Percentiles rank a stretch among this genome's conserved stretches.
Evolutionary conservation across 495 filamentous ascomycete species (phyloP).

Genomic region (Neurospora sp.): DNA sequence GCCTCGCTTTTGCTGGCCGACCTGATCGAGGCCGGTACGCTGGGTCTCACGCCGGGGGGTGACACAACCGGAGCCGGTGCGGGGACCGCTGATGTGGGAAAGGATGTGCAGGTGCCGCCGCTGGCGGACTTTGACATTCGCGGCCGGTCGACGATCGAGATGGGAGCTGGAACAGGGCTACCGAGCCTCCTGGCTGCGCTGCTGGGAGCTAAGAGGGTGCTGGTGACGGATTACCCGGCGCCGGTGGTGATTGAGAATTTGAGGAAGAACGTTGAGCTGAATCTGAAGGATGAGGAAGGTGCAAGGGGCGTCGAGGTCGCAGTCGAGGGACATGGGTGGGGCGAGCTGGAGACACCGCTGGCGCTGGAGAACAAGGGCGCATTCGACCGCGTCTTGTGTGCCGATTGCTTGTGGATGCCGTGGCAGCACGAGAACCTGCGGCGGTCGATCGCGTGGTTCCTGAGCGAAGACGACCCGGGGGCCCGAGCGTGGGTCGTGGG

Average conservation of each 20-base stretch:
- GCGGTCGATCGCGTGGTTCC: conserved; percentile 61
- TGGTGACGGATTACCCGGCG: conserved; percentile 70
- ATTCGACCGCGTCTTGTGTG: conserved; percentile 64
- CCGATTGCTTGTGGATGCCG: conserved; percentile 83
- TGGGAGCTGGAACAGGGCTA: conserved; percentile 62
- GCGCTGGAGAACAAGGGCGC: conserved; percentile 35
- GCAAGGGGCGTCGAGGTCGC: conserved; percentile 33
- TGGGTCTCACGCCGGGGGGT: conserved; percentile 11
- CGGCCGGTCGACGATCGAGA: conserved; percentile 35
- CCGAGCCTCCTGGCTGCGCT: conserved; percentile 59
- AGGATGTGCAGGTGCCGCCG: neutral
- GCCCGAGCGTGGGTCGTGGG: conserved; percentile 59
- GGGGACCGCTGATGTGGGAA: neutral
- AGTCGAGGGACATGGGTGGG: conserved; percentile 68
- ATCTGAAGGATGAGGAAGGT: conserved; percentile 6
- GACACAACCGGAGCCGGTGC: neutral
- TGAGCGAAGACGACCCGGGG: conserved; percentile 31
- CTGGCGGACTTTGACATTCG: conserved; percentile 22
- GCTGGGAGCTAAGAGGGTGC: conserved; percentile 51
- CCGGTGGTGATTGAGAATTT: conserved; percentile 52
- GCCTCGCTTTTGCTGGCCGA: conserved; percentile 64
- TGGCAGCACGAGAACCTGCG: conserved; percentile 64
- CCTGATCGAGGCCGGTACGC: conserved; percentile 44
- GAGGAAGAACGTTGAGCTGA: conserved; percentile 44
- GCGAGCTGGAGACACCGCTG: conserved; percentile 46